Evolutionary conservation across 1,139 yeast genomes (phyloP), one percentile per base, ranked within the genome.

Genomic region (Entelexis paramagnoliae): DNA sequence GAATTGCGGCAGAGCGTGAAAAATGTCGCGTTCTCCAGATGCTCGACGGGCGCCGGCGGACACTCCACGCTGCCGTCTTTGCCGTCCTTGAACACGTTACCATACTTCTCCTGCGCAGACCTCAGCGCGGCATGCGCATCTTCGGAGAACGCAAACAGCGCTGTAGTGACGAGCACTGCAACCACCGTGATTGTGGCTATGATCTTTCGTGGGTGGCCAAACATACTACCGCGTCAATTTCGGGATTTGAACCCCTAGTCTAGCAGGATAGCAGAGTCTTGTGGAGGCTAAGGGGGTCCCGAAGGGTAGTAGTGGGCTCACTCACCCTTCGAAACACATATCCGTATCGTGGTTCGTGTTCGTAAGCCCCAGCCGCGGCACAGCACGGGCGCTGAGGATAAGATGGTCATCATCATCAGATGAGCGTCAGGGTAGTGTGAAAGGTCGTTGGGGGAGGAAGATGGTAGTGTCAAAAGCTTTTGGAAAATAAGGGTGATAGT

Each of bases 1-100:
- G 35, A n/a, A 46, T 59, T 58, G 55, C 88, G 71, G 33, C 83
- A 88, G 52, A 87, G 68, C n/a, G 87, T 77, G 54, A 84, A 78
- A 56, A 85, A 76, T 0, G 88, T 79, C 3, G 89, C 91, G 58
- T 75, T 78, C 48, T 71, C 79, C 3, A 33, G 30, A 10, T 16
- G 45, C 3, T 19, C 17, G 9, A 3, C 33, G 7, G 39, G 17
- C 13, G 14, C 33, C 4, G 45, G 44, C 26, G 20, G 26, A 9
- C 26, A 26, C 6, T 20, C 26, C 14, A 13, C 29, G 19, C 11
- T 39, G 32, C 24, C 35, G 4, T 24, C 35, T 29, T 26, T 16
- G 19, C 60, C 79, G 83, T 65, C 88, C 51, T 81, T 72, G 17
- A 75, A 68, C 49, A 73, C 71, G 36, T 83, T 75, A 3, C 88